Evolutionary conservation across 2,329 filamentous ascomycete species (phyloP).

Genomic region (Ceratocystiopsis sp.): DNA sequence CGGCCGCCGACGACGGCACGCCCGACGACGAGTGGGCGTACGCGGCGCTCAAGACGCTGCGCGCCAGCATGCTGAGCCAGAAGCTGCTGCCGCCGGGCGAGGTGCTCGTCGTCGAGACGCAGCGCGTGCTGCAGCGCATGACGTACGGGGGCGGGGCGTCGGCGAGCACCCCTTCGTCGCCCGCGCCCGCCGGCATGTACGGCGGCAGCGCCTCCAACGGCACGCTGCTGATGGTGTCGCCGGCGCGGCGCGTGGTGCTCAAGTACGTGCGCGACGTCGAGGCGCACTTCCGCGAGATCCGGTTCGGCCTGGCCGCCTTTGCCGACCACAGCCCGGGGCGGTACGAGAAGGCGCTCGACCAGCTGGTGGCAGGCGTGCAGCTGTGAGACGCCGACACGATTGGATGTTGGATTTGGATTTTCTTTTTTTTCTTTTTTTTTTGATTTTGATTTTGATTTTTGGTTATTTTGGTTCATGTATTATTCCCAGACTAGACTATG

Average conservation of each 20-base stretch:
- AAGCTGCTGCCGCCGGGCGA: conserved; percentile 63
- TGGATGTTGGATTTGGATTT: too few species aligned
- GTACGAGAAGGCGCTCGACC: conserved; percentile 53
- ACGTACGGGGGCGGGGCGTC: conserved; percentile 31
- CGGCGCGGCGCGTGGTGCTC: conserved; percentile 51
- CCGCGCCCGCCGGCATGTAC: conserved; percentile 6
- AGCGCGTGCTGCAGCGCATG: conserved; percentile 48
- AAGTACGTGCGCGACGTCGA: conserved; percentile 59
- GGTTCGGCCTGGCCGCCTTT: conserved; percentile 58
- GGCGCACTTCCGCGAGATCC: conserved; percentile 49
- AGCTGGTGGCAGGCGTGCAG: conserved; percentile 21
- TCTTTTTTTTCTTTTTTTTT: too few species aligned
- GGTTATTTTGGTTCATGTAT: too few species aligned
- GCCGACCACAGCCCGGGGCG: conserved; percentile 58
- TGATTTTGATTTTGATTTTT: too few species aligned
- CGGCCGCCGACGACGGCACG: conserved; percentile 15
- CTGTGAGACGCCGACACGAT: background rate
- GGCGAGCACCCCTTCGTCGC: too few species aligned
- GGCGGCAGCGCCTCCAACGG: conserved; percentile 4
- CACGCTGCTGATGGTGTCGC: conserved; percentile 19
- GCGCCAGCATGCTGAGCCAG: conserved; percentile 48
- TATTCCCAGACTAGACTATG: too few species aligned
- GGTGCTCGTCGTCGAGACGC: conserved; percentile 55
- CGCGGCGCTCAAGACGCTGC: conserved; percentile 46
- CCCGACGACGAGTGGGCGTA: conserved; percentile 55